These are phyloP conservation scores for Xylaria polymorpha DNA, from an alignment of 2,329 filamentous ascomycete genomes.

Conservation along the genomic window DNA sequence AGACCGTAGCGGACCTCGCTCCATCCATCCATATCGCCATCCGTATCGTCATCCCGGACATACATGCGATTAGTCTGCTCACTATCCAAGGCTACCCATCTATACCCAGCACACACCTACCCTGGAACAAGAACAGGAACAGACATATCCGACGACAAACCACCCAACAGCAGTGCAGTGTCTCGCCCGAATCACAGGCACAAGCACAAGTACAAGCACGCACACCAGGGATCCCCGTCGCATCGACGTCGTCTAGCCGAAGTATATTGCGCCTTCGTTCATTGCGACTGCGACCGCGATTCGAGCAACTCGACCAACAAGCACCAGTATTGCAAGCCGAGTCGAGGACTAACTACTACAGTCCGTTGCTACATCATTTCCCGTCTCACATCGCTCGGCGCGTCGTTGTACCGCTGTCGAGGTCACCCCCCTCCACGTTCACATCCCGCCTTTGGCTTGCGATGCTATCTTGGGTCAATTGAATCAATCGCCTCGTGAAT, in stretches of 20 bases:
- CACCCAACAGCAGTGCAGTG: neutral
- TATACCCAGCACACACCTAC: neutral
- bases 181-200: neutral
- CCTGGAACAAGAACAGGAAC: neutral
- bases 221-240: conserved; percentile 19
- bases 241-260: conserved; percentile 9
- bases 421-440: neutral
- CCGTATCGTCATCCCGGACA: neutral
- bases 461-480: conserved; percentile 34
- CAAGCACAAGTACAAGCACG: neutral
- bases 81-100: neutral
- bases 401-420: conserved; percentile 9
- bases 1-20: conserved; percentile 3
- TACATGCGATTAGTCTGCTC: too few species aligned
- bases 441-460: neutral
- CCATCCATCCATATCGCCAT: neutral
- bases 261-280: neutral
- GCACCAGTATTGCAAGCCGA: neutral
- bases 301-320: conserved; percentile 10
- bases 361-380: neutral
- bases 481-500: conserved; percentile 26
- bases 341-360: neutral
- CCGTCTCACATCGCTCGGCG: conserved; percentile 3
- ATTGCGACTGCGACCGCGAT: conserved; percentile 26
- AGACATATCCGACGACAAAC: neutral